phyloP scores from a whole-genome alignment of 768 basidiomycete species.

The Boletus speciosus region DNA sequence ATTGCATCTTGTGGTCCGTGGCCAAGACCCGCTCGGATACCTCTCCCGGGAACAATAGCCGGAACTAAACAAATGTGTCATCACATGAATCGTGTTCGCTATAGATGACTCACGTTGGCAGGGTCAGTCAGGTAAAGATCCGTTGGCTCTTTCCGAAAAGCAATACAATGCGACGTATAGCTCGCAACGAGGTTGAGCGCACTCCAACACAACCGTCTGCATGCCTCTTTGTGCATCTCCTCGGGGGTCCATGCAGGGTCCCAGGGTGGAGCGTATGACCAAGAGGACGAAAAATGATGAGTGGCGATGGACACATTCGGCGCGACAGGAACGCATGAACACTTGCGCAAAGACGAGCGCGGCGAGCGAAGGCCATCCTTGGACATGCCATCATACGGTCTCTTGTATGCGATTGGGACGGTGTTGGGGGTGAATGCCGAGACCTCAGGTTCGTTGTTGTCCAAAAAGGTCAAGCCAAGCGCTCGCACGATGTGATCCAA shows the following conservation, averaged over 20 bases:
- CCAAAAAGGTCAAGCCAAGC: conserved; percentile 53
- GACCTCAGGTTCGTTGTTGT: conserved; percentile 52
- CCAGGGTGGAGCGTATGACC: conserved; percentile 59
- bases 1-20: conserved; percentile 41
- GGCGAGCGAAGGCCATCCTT: conserved; percentile 29
- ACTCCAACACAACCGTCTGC: conserved; percentile 74
- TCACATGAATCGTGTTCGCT: conserved; percentile 2
- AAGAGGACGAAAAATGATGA: conserved; percentile 40
- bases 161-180: conserved; percentile 66
- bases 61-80: conserved; percentile 16
- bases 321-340: conserved; percentile 45
- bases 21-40: conserved; percentile 47
- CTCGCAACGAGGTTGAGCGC: conserved; percentile 65
- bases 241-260: conserved; percentile 50
- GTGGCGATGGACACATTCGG: conserved; percentile 29
- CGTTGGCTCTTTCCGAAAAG: conserved; percentile 56
- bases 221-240: conserved; percentile 64
- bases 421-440: conserved; percentile 46
- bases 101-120: conserved; percentile 50
- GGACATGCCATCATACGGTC: conserved; percentile 27
- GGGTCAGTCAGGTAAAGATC: conserved; percentile 61
- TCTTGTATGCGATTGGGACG: conserved; percentile 47
- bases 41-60: conserved; percentile 75
- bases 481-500: conserved; percentile 65
- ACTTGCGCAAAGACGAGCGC: conserved; percentile 34